Conservation (phyloP, 1,284 basidiomycete species). For the Ceratobasidium papillatum region DNA sequence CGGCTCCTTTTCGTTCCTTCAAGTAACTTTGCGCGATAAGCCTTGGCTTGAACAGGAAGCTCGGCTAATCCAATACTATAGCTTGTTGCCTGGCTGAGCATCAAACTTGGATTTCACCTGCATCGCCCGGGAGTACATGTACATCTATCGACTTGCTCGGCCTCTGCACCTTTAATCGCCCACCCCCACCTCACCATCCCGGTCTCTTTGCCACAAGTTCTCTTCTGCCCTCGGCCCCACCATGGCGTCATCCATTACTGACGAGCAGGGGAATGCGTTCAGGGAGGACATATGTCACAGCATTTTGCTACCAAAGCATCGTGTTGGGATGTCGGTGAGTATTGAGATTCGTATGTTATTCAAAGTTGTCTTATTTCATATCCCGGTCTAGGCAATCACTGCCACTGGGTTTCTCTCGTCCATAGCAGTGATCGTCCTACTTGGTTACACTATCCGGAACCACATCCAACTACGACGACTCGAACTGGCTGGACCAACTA, state of each 20-base stretch:
- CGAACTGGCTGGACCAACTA: slow-evolving; percentile 30
- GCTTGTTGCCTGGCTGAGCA: slow-evolving; percentile 1
- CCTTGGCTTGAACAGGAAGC: slow-evolving; percentile 35
- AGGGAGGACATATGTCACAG: slow-evolving; percentile 26
- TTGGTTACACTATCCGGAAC: slow-evolving; percentile 29
- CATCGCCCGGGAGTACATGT: slow-evolving; percentile 16
- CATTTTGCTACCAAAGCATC: slow-evolving; percentile 13
- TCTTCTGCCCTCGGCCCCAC: slow-evolving; percentile 8
- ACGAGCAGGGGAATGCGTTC: slow-evolving; percentile 1
- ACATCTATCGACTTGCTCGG: not conserved
- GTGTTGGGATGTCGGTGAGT: slow-evolving; percentile 32
- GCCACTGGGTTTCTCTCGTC: slow-evolving; percentile 20
- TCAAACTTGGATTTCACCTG: not conserved
- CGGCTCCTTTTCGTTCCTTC: slow-evolving; percentile 10
- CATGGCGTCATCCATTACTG: slow-evolving; percentile 16
- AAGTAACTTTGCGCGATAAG: not conserved
- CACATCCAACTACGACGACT: slow-evolving; percentile 34
- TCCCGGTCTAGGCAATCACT: slow-evolving; percentile 5
- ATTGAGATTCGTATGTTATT: not conserved
- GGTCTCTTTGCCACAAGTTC: not conserved
- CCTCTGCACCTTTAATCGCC: slow-evolving; percentile 9
- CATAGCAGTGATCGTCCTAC: slow-evolving; percentile 21
- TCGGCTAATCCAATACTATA: slow-evolving; percentile 26
- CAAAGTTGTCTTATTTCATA: not conserved
- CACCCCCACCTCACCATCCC: not conserved